Evolutionary conservation across 768 basidiomycete genomes (phyloP), one percentile per base, ranked within the genome.

Genomic region (Suillus sp.): DNA sequence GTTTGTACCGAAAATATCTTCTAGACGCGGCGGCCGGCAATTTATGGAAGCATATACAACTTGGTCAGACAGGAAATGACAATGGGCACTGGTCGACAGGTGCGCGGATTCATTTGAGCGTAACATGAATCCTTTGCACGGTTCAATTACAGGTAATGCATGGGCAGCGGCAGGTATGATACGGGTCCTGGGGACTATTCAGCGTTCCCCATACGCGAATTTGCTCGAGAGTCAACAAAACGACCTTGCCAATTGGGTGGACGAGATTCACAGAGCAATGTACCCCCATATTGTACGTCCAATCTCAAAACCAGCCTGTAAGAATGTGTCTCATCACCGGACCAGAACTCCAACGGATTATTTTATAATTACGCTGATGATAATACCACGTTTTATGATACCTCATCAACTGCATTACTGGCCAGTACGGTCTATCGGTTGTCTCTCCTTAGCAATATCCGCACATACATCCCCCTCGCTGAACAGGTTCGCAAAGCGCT

Each of bases 161-260:
- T 96, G 95, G 95, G 95, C 91, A 0, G 92, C 92, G 0, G 90
- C 87, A 20, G 94, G 95, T 1, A 94, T 94, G 83, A 78, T 92
- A 11, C 87, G 94, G 7, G 94, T 95, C 3, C 79, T 91, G 1
- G 87, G 84, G 2, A 94, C 92, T 1, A 88, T 94, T 62, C 79
- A 84, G 66, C 77, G 84, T 37, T 91, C 91, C 0, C 75, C 81
- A 56, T 92, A 79, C 64, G 77, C 82, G 1, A 77, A 77, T 35
- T 70, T 74, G 8, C 73, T 92, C 63, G 70, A 79, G 58, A 75
- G 70, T 18, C 78, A 92, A 71, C 84, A 86, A 66, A 76, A 73
- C 0, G 85, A 92, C 62, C 79, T 95, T 9, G 77, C 77, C 1
- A 73, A 72, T 20, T 94, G 93, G 92, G 78, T 87, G 6, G 73